These are phyloP conservation scores for Postia placenta DNA, from an alignment of 768 basidiomycete species.

Conservation along the genomic window DNA sequence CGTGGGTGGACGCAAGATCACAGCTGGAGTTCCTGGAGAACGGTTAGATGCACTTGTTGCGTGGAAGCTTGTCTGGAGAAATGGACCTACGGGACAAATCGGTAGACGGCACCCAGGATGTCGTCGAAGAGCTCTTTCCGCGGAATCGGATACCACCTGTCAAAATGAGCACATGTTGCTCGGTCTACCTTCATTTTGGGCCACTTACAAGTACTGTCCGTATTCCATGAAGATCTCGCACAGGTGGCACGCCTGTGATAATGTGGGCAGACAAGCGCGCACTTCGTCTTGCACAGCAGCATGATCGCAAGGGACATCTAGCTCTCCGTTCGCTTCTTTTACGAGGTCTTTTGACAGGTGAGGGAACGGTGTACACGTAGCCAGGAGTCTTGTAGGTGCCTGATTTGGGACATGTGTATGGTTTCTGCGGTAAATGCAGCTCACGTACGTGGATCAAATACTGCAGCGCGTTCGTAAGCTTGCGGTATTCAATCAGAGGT, in stretches of 20 bases:
- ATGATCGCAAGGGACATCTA: constrained; percentile 18
- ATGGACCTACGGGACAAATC: constrained; percentile 32
- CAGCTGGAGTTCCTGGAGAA: constrained; percentile 17
- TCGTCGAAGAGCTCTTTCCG: constrained; percentile 52
- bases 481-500: neutral
- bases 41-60: no score
- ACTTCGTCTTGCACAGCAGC: constrained; percentile 36
- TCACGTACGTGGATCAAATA: constrained; percentile 47
- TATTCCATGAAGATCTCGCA: constrained; percentile 63
- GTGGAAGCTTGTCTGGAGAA: neutral
- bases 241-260: constrained; percentile 52
- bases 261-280: constrained; percentile 39
- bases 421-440: neutral
- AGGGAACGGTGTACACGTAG: constrained; percentile 16
- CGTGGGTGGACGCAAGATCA: constrained; percentile 38
- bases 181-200: neutral
- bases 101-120: constrained; percentile 48
- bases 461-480: constrained; percentile 25
- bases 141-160: constrained; percentile 49
- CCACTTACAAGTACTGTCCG: constrained; percentile 50
- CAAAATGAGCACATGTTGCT: constrained; percentile 1
- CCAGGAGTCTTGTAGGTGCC: constrained; percentile 18
- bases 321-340: constrained; percentile 28
- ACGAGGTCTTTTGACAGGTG: constrained; percentile 37
- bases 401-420: constrained; percentile 7